Base-by-base conservation (phyloP, 208 protist genomes). In the Trypanosoma theileri region DNA sequence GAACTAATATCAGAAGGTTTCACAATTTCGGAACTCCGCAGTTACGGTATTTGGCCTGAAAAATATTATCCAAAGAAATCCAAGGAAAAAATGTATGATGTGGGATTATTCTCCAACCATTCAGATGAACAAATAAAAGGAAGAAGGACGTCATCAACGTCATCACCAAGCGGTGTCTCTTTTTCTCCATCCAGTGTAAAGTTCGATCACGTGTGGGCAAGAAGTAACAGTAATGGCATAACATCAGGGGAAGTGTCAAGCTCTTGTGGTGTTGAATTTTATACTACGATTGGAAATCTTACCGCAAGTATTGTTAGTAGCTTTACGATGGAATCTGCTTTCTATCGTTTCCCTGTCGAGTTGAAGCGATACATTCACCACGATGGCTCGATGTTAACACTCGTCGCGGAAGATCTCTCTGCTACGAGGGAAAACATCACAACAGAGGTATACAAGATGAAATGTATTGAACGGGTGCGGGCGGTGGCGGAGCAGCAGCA, bases 351-450 rank as follows among this genome's bases (percentile, higher is more conserved):
- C 64, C 85, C 85, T 3, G 59, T 88, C 4, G 71, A 84, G 31
- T 55, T 78, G 44, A 53, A 71, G 35, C 69, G 71, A 44, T 91
- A 81, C 60, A 26, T 81, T n/a, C 85, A 91, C 77, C 53, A 45
- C 53, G 85, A 91, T 51, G 74, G 85, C 40, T 86, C 81, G 19
- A 71, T 62, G 2, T 56, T 91, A 19, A 82, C 63, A 31, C 40
- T 91, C 48, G 74, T 88, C 68, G 76, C 80, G 13, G 85, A 91
- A 63, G 61, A 77, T 45, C 69, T 73, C 50, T 45, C 24, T 16
- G 40, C 65, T 16, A 41, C 73, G 41, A 53, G 56, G 16, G 74
- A 16, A 11, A n/a, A 40, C 13, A 14, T 81, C 12, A 82, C 65
- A 24, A 82, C 81, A 17, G 69, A 73, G 8, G 22, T 40, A 31